These are phyloP conservation scores for Benincasa hispida DNA, from an alignment of 306 rosid genomes.

Conservation along the genomic window DNA sequence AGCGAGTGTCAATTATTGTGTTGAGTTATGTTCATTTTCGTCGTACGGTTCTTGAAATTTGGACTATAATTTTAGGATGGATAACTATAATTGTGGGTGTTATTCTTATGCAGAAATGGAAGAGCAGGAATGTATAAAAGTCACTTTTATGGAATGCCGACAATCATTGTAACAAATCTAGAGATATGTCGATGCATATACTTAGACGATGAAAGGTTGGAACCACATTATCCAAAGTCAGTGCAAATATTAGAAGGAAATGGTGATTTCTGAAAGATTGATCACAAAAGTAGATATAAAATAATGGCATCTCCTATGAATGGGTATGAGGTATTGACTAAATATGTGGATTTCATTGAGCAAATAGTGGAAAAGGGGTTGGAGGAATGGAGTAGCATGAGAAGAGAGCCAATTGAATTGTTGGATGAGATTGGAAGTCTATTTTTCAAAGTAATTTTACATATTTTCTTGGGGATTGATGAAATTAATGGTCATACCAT, in stretches of 20 bases:
- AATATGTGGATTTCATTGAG: background rate
- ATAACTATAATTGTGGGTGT: background rate
- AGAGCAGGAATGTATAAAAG: background rate
- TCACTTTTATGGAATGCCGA: background rate
- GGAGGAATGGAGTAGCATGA: background rate
- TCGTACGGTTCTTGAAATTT: too few species aligned
- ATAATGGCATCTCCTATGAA: background rate
- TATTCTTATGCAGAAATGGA: background rate
- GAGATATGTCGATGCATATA: background rate
- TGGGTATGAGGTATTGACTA: background rate
- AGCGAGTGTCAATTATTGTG: too few species aligned
- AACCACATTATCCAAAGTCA: background rate
- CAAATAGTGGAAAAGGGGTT: background rate
- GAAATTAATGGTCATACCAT: background rate
- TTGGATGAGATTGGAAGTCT: background rate
- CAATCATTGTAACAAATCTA: background rate
- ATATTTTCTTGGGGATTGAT: background rate
- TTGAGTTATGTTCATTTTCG: too few species aligned
- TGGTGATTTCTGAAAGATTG: background rate
- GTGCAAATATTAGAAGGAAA: background rate
- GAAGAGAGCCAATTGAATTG: background rate
- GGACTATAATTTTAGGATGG: background rate
- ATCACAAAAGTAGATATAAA: background rate
- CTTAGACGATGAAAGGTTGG: background rate
- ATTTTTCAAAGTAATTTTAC: background rate